Evolutionary conservation across 805 yeast genomes (phyloP).

Genomic region (Peterozyma xylosa): DNA sequence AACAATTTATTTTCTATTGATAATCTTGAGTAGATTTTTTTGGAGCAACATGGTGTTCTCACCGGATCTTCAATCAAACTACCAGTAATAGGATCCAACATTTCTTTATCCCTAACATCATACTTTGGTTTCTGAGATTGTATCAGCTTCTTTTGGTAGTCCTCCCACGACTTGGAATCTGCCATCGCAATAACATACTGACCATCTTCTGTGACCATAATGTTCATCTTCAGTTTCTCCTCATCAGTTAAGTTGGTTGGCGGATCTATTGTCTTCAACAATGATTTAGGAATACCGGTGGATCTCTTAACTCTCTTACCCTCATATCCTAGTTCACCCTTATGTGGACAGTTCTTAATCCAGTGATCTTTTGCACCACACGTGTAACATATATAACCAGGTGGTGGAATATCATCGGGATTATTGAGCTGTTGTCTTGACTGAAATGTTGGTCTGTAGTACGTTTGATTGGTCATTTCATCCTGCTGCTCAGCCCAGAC

Average conservation of each 20-base stretch:
- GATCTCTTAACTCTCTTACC: conserved; percentile 87
- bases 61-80: conserved; percentile 67
- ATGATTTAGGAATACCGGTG: conserved; percentile 95
- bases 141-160: conserved; percentile 64
- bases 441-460: conserved; percentile 4
- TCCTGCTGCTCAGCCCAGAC: conserved; percentile 96
- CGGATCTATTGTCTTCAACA: conserved; percentile 78
- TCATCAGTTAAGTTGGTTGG: conserved; percentile 53
- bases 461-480: conserved; percentile 42
- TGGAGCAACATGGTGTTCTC: conserved; percentile 73
- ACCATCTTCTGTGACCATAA: conserved; percentile 90
- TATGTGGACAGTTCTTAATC: conserved; percentile 94
- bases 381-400: conserved; percentile 92
- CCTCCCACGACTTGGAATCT: conserved; percentile 85
- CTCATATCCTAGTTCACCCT: conserved; percentile 88
- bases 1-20: conserved; percentile 60
- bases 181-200: conserved; percentile 95
- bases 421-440: conserved; percentile 9
- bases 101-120: conserved; percentile 49
- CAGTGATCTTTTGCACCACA: conserved; percentile 93
- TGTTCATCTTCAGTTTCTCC: conserved; percentile 44
- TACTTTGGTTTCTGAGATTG: conserved; percentile 29
- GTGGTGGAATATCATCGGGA: conserved; percentile 79
- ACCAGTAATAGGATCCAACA: conserved; percentile 65
- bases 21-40: conserved; percentile 46